Evolutionary conservation across 2,329 filamentous ascomycete species (phyloP).

Genomic region (Botrytis aclada): DNA sequence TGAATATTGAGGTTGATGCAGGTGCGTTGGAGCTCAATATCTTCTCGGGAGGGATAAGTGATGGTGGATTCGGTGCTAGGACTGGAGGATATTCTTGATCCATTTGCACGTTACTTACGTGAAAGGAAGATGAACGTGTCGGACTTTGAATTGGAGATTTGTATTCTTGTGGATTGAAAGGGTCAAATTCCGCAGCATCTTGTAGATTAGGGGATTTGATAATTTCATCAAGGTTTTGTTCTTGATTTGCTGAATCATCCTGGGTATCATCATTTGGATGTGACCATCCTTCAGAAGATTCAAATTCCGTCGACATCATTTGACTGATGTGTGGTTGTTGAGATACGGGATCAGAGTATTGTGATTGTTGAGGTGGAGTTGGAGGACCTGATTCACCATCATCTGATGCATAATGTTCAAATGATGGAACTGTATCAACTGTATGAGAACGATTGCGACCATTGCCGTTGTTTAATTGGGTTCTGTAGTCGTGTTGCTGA

Average conservation of each 20-base stretch:
- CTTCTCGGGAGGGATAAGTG: background rate
- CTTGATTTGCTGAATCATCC: background rate
- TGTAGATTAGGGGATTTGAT: constrained; percentile 13
- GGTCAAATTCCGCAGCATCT: constrained; percentile 26
- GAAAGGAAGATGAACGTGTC: background rate
- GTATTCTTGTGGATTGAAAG: constrained; percentile 27
- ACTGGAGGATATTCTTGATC: constrained; percentile 11
- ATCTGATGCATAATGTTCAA: constrained; percentile 31
- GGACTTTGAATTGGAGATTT: constrained; percentile 14
- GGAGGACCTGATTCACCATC: constrained; percentile 10
- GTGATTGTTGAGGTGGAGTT: constrained; percentile 10
- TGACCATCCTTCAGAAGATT: constrained; percentile 11
- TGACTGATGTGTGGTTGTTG: constrained; percentile 11
- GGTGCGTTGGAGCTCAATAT: constrained; percentile 9
- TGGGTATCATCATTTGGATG: background rate
- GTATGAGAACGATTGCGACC: constrained; percentile 24
- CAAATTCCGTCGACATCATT: constrained; percentile 18
- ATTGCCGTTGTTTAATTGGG: background rate
- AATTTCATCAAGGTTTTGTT: background rate
- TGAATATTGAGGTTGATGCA: background rate
- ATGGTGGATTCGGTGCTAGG: background rate
- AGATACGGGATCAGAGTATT: background rate
- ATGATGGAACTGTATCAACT: constrained; percentile 30
- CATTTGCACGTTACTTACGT: constrained; percentile 10
- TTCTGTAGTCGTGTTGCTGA: background rate